A percentile compares a stretch with the other conserved stretches of the same genome.
These are phyloP conservation scores for Podila minutissima DNA, from an alignment of 192 early-diverging fungal species.

Conservation along the genomic window DNA sequence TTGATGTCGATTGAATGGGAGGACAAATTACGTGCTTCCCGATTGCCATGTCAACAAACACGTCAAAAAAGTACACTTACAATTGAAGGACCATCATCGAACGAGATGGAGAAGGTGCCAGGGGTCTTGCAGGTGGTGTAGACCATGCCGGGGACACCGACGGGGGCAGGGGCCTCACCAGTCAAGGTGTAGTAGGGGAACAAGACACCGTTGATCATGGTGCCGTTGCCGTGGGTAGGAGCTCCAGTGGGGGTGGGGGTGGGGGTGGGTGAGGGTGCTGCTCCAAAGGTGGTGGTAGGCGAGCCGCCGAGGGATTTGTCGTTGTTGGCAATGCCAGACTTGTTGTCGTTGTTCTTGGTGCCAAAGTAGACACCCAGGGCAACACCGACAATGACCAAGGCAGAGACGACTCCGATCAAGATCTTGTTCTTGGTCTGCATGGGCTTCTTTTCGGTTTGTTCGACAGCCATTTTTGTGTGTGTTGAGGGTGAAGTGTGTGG, in stretches of 20 bases:
- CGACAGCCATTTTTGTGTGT: conserved; percentile 15
- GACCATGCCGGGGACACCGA: conserved; percentile 26
- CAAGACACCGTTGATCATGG: conserved; percentile 44
- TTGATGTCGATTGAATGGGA: too few relatives aligned
- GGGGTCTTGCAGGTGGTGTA: conserved; percentile 44
- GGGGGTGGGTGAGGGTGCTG: neutral
- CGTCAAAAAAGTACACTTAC: conserved; percentile 4
- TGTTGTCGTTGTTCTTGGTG: conserved; percentile 15
- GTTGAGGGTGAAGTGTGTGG: neutral
- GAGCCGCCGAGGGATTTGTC: neutral
- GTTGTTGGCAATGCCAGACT: conserved; percentile 1
- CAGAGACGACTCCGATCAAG: conserved; percentile 40
- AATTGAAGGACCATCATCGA: conserved; percentile 47
- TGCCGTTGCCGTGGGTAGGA: conserved; percentile 16
- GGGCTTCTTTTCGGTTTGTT: conserved; percentile 34
- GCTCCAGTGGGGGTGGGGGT: conserved; percentile 10
- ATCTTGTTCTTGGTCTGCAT: conserved; percentile 55
- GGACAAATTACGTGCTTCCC: too few relatives aligned
- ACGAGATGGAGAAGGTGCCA: conserved; percentile 40
- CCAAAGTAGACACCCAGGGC: conserved; percentile 47
- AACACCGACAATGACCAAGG: conserved; percentile 26
- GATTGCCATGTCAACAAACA: neutral
- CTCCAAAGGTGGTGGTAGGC: conserved; percentile 6
- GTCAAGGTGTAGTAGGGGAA: conserved; percentile 43
- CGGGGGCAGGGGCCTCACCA: conserved; percentile 22